Conservation (phyloP, 1,284 basidiomycete species). For the Puccinia hordei region DNA sequence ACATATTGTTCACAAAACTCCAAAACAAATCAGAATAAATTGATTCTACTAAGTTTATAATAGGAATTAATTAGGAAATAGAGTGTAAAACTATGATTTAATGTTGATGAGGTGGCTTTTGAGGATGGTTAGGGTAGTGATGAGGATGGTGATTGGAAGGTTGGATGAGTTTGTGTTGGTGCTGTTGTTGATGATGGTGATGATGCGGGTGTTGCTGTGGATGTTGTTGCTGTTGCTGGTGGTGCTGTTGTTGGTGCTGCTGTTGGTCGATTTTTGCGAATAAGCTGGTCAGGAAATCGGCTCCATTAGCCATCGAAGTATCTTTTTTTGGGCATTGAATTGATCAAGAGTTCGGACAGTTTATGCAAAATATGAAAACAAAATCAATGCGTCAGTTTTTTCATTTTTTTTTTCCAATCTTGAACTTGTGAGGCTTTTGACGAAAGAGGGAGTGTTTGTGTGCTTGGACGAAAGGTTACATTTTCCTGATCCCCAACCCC, state of each 20-base stretch:
- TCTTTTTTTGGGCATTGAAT: background rate
- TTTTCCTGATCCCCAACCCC: slow-evolving; percentile 20
- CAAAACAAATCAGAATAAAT: too few relatives aligned
- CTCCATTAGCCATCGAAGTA: slow-evolving; percentile 41
- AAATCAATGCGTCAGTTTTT: background rate
- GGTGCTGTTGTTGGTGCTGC: background rate
- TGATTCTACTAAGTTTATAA: background rate
- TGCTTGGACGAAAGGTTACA: background rate
- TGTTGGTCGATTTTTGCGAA: slow-evolving; percentile 25
- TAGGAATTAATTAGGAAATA: background rate
- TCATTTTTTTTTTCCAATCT: background rate
- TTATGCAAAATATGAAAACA: background rate
- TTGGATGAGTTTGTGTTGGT: background rate
- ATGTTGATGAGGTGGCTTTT: slow-evolving; percentile 1
- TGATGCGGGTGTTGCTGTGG: background rate
- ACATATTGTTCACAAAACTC: too few relatives aligned
- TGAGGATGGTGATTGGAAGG: slow-evolving; percentile 1
- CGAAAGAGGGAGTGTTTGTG: background rate
- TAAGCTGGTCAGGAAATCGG: slow-evolving; percentile 25
- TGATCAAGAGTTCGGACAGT: background rate
- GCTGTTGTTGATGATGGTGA: background rate
- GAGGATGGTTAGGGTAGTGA: background rate
- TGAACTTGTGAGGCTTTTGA: background rate
- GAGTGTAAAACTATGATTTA: background rate
- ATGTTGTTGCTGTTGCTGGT: slow-evolving; percentile 1